Percentiles rank a stretch among this genome's conserved stretches.
phyloP scores from a whole-genome alignment of 140 eudicot species.

The Senecio squalidus region DNA sequence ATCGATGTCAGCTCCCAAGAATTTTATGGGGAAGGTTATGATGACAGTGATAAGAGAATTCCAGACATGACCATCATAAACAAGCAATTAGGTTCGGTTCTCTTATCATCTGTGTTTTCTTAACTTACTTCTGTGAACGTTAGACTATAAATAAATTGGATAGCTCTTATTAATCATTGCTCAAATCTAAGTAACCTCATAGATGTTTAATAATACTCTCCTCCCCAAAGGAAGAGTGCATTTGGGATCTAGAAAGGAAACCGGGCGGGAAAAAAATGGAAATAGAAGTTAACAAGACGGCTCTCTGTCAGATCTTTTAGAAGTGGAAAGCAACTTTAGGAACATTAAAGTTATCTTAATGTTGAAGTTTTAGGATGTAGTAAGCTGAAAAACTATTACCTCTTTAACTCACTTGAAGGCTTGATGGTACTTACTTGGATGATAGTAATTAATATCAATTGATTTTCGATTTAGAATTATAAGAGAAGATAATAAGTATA shows the following conservation, averaged over 20 bases:
- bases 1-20: constrained; percentile 80
- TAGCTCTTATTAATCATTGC: not conserved
- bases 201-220: not conserved
- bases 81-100: constrained; percentile 62
- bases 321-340: not conserved
- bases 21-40: constrained; percentile 88
- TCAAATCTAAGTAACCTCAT: not conserved
- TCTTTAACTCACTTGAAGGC: not conserved
- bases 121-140: not conserved
- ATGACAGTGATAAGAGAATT: constrained; percentile 92
- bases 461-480: too few relatives aligned
- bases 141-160: not conserved
- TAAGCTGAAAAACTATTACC: not conserved
- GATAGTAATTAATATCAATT: too few relatives aligned
- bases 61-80: constrained; percentile 97
- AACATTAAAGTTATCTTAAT: not conserved
- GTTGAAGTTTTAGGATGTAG: not conserved
- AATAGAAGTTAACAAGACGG: not conserved
- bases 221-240: not conserved
- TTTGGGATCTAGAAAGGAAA: not conserved
- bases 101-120: not conserved
- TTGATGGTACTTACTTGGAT: too few relatives aligned
- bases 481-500: too few relatives aligned
- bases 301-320: not conserved
- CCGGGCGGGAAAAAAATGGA: not conserved